Base-by-base conservation (phyloP, 2,329 filamentous ascomycete species). In the Didymella segeticola region DNA sequence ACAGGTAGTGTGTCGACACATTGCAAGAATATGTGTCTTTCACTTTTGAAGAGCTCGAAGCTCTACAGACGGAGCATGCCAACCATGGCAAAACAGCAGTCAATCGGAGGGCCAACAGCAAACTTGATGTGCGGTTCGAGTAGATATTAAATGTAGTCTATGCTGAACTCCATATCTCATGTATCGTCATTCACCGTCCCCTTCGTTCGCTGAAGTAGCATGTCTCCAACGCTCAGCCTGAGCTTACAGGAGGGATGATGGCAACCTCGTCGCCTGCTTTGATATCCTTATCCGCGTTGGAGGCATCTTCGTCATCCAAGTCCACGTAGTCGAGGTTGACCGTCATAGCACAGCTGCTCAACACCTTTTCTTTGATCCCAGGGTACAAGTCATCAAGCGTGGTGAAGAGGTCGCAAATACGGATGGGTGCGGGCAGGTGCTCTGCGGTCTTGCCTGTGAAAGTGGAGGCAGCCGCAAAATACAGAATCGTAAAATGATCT, bases 221-320 rank as follows among this genome's bases (percentile, higher is more conserved):
- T 11, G 9, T 27, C 26, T 15, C 25, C 15, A 20, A 19, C n/a
- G n/a, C n/a, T 83, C 73, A 95, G 4, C 91, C 91, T 30, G 91
- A 92, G 79, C 91, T 96, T 61, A 96, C 91, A 9, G 91, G 91
- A 27, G 91, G 91, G 52, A 96, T 93, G 29, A 96, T 89, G 34
- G 89, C 91, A 49, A 96, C 90, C 77, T 96, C 91, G 69, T 96
- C 91, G 23, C 88, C 89, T 58, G 85, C 85, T 45, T 85, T 76
- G 52, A 96, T 89, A 50, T 84, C 71, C 22, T 79, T 62, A 14
- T 76, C 77, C 39, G 75, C 75, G 11, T 72, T 73, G 15, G 74
- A 74, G 26, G 76, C 75, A 33, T 79, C 79, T 4, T 80, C 78
- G 10, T 82, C 79, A 5, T 80, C 78, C 10, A 91, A 64, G 69